Evolutionary conservation across 73 alveolate genomes (phyloP).

Genomic region (Blepharisma stoltei): DNA sequence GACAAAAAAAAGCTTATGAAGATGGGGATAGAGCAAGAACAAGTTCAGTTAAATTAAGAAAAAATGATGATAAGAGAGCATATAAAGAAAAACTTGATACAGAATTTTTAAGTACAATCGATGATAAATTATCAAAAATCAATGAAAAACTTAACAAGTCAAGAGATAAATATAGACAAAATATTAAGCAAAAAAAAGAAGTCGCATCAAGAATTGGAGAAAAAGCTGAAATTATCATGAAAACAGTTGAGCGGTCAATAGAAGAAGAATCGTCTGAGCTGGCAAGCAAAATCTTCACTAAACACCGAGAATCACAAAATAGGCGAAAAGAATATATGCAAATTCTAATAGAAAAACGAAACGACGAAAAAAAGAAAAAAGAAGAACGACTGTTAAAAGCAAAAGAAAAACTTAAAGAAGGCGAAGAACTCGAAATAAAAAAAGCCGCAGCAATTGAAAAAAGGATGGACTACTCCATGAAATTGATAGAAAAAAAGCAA

Average conservation of each 20-base stretch:
- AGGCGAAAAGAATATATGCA: neutral
- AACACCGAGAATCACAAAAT: neutral
- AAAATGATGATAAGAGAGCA: neutral
- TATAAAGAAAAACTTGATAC: neutral
- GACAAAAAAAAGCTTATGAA: neutral
- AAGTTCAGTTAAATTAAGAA: neutral
- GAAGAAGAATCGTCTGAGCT: neutral
- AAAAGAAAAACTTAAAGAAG: neutral
- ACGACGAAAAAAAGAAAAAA: constrained; percentile 13
- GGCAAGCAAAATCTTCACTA: neutral
- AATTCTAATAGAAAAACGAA: neutral
- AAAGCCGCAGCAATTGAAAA: neutral
- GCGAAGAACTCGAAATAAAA: neutral
- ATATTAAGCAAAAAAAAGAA: constrained; percentile 18
- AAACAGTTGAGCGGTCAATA: neutral
- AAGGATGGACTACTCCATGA: neutral
- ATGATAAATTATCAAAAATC: neutral
- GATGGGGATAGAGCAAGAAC: neutral
- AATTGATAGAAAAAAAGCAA: neutral
- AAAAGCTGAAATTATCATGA: constrained; percentile 12
- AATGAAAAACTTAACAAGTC: neutral
- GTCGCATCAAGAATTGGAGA: neutral
- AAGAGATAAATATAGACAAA: neutral
- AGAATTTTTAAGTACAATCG: neutral
- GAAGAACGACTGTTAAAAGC: constrained; percentile 10